These are phyloP conservation scores for Glonium stellatum DNA, from an alignment of 495 filamentous ascomycete genomes.

Conservation along the genomic window DNA sequence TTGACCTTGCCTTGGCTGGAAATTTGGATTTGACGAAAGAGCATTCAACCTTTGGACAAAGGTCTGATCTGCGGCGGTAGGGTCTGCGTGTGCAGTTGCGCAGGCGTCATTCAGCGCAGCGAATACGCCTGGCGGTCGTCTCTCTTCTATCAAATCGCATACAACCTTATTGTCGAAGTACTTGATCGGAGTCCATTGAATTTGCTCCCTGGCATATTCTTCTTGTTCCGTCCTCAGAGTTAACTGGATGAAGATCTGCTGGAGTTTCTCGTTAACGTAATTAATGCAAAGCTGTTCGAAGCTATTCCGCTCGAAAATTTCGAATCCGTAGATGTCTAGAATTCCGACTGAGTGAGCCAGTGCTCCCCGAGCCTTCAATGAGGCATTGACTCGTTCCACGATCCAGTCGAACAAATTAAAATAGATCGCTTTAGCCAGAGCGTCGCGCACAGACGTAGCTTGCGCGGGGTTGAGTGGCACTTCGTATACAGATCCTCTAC, in stretches of 20 bases:
- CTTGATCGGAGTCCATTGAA: constrained; percentile 97
- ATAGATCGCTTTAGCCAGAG: constrained; percentile 89
- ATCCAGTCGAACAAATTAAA: constrained; percentile 99
- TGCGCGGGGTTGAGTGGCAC: constrained; percentile 86
- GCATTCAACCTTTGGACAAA: constrained; percentile 89
- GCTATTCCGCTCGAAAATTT: constrained; percentile 98
- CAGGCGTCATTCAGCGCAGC: constrained; percentile 96
- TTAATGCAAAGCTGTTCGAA: constrained; percentile 99
- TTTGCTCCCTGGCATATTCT: constrained; percentile 93
- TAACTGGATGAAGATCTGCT: constrained; percentile 99
- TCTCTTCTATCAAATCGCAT: constrained; percentile 92
- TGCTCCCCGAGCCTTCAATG: constrained; percentile 69
- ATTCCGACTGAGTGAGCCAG: constrained; percentile 87
- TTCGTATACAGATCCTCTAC: constrained; percentile 76
- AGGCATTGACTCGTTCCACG: constrained; percentile 83
- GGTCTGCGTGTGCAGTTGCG: constrained; percentile 92
- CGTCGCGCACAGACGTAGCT: constrained; percentile 88
- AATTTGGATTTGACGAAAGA: constrained; percentile 79
- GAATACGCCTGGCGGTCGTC: constrained; percentile 87
- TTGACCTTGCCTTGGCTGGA: constrained; percentile 85
- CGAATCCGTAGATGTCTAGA: constrained; percentile 98
- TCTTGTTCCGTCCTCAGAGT: constrained; percentile 97
- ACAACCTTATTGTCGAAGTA: constrained; percentile 99
- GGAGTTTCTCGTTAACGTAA: constrained; percentile 99
- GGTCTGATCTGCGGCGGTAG: constrained; percentile 86